Base-by-base conservation (phyloP, 306 rosid genomes). In the Crotalaria pallida region DNA sequence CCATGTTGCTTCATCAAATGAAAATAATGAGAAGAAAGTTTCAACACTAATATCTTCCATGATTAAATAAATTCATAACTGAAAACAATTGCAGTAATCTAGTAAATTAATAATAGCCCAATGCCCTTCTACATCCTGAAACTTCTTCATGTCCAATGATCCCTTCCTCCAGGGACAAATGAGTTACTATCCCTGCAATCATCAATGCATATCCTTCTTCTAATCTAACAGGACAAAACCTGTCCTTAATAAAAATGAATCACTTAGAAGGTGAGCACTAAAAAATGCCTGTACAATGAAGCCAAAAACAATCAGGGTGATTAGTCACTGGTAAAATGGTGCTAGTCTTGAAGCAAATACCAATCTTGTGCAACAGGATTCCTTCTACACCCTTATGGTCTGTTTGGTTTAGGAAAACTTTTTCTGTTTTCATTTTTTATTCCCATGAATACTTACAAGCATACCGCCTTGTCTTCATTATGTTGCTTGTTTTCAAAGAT, bases 251-350 rank as follows among this genome's bases (percentile, higher is more conserved):
- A 77, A 57, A 21, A 84, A 85, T 79, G 88, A 84, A 88, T 85
- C 84, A 75, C 88, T 79, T 80, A 41, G 77, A 74, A 19, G 67
- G 84, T 81, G 96, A 87, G 80, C 69, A 73, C 73, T 76, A 82
- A 88, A 84, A 86, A 91, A 82, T 87, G 92, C 89, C 89, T 87
- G 91, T 87, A 90, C 89, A 85, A 47, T 63, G 86, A 83, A 78
- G 81, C 82, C 76, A 75, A 77, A 89, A 73, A 73, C 80, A 77
- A 85, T 86, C 85, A 80, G 81, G 85, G 85, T 70, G 70, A 73
- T 62, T 77, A 65, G 75, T 58, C 68, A 60, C 41, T 60, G 53
- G 53, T 47, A 56, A 76, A 50, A 71, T 22, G 73, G 72, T 51
- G 6, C n/a, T n/a, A 77, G 80, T 73, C 78, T 66, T 68, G 85